Percentiles rank a stretch among this genome's conserved stretches.
Evolutionary conservation across 495 filamentous ascomycete species (phyloP).

Genomic region (Aspergillus avenaceus): DNA sequence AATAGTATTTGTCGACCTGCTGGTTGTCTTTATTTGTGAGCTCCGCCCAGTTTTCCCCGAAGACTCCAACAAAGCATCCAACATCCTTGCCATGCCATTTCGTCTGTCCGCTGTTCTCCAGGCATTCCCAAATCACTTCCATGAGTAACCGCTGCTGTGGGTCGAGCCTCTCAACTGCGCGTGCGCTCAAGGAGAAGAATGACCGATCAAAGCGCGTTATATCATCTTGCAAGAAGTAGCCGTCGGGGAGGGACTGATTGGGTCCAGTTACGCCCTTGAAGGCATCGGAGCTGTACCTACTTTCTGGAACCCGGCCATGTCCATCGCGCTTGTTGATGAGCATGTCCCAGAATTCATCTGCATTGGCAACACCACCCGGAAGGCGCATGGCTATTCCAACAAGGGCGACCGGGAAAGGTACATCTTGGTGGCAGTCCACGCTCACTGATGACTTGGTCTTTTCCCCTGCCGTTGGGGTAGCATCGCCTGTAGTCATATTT

Average conservation of each 20-base stretch:
- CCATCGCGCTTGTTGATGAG: background rate
- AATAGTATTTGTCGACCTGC: slow-evolving; percentile 6
- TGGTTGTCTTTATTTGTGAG: background rate
- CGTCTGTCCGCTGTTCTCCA: slow-evolving; percentile 14
- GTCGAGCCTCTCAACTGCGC: slow-evolving; percentile 9
- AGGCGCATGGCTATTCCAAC: background rate
- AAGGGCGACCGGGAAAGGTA: background rate
- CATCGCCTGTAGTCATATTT: too few relatives aligned
- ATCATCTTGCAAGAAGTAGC: slow-evolving; percentile 46
- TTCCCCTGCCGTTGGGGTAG: too few relatives aligned
- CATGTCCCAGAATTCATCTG: background rate
- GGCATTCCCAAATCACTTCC: slow-evolving; percentile 22
- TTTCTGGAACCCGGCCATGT: background rate
- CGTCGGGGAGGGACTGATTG: too few relatives aligned
- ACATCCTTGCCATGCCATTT: slow-evolving; percentile 15
- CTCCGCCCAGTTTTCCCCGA: slow-evolving; percentile 5
- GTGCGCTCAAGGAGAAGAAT: slow-evolving; percentile 9
- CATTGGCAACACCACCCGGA: background rate
- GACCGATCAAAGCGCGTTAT: slow-evolving; percentile 23
- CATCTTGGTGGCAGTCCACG: too few relatives aligned
- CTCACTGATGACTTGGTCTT: too few relatives aligned
- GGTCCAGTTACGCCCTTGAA: background rate
- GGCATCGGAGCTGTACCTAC: background rate
- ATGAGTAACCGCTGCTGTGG: slow-evolving; percentile 26
- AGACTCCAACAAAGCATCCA: slow-evolving; percentile 40